Evolutionary conservation across 306 rosid species (phyloP).

Genomic region (Malus sylvestris): DNA sequence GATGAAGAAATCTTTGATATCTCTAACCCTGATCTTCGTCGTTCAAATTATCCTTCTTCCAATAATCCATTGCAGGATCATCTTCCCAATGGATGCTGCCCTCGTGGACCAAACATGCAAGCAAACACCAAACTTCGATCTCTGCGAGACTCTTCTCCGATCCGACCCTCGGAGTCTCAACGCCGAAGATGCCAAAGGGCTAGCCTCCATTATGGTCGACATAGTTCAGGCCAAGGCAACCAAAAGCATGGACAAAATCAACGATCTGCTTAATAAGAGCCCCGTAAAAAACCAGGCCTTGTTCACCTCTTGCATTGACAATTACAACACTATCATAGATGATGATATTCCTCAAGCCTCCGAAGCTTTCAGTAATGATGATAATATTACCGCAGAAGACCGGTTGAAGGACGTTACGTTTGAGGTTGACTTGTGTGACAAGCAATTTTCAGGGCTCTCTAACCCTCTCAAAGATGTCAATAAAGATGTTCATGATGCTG

Average conservation of each 20-base stretch:
- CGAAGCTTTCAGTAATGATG: constrained; percentile 27
- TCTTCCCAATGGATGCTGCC: too few species aligned
- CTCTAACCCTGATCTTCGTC: too few species aligned
- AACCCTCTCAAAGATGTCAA: constrained; percentile 18
- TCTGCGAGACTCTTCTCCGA: too few species aligned
- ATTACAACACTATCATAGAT: not conserved
- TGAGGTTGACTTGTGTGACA: constrained; percentile 27
- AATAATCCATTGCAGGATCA: too few species aligned
- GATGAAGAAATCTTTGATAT: too few species aligned
- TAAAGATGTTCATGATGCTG: constrained; percentile 17
- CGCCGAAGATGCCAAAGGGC: too few species aligned
- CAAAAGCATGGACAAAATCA: not conserved
- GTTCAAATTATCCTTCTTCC: too few species aligned
- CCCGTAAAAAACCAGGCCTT: not conserved
- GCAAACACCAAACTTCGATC: too few species aligned
- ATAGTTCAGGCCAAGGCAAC: too few species aligned
- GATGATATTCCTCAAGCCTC: constrained; percentile 33
- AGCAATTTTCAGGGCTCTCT: constrained; percentile 25
- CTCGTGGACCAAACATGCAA: too few species aligned
- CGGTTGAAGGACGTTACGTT: constrained; percentile 25
- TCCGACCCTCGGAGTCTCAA: too few species aligned
- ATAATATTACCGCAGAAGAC: constrained; percentile 30
- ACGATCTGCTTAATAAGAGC: not conserved
- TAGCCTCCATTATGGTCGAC: too few species aligned
- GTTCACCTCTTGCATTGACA: constrained; percentile 14